phyloP scores from a whole-genome alignment of 2,329 filamentous ascomycete genomes.

The Aspergillus hiratsukae region DNA sequence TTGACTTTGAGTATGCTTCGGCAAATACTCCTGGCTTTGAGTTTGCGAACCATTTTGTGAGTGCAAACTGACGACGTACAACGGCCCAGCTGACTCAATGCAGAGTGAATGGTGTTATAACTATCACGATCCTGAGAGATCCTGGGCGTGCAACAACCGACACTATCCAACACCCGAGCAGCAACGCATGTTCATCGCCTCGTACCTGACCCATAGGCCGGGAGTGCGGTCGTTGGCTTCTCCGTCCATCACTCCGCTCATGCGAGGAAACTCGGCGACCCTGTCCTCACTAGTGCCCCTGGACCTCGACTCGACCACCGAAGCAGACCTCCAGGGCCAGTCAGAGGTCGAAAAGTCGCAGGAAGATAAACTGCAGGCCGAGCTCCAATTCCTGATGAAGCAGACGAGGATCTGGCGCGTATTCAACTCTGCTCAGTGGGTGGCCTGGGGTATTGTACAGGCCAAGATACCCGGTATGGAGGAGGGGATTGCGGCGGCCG shows the following conservation, averaged over 20 bases:
- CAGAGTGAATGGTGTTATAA: slow-evolving; percentile 94
- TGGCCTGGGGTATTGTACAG: slow-evolving; percentile 95
- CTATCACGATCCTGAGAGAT: slow-evolving; percentile 69
- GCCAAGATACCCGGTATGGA: slow-evolving; percentile 77
- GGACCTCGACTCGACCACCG: slow-evolving; percentile 70
- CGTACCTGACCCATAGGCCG: slow-evolving; percentile 80
- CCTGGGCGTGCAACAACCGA: slow-evolving; percentile 64
- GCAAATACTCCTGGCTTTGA: slow-evolving; percentile 83
- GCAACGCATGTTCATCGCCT: slow-evolving; percentile 76
- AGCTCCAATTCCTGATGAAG: slow-evolving; percentile 66
- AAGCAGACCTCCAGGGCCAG: slow-evolving; percentile 47
- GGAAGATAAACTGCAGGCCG: slow-evolving; percentile 61
- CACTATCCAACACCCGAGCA: slow-evolving; percentile 75
- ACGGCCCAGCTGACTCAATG: slow-evolving; percentile 9
- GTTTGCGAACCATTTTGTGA: slow-evolving; percentile 93
- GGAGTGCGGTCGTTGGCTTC: slow-evolving; percentile 25
- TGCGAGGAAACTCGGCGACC: slow-evolving; percentile 52
- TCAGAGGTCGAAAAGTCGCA: slow-evolving; percentile 57
- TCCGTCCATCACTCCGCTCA: slow-evolving; percentile 27
- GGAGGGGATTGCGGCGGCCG: slow-evolving; percentile 26
- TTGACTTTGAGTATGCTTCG: slow-evolving; percentile 95
- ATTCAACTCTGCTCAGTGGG: slow-evolving; percentile 85
- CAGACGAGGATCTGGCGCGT: slow-evolving; percentile 82
- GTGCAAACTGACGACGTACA: slow-evolving; percentile 16
- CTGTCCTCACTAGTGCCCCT: slow-evolving; percentile 56